A percentile compares a stretch with the other conserved stretches of the same genome.
Evolutionary conservation across 495 filamentous ascomycete species (phyloP).

Genomic region (Acidomyces sp.): DNA sequence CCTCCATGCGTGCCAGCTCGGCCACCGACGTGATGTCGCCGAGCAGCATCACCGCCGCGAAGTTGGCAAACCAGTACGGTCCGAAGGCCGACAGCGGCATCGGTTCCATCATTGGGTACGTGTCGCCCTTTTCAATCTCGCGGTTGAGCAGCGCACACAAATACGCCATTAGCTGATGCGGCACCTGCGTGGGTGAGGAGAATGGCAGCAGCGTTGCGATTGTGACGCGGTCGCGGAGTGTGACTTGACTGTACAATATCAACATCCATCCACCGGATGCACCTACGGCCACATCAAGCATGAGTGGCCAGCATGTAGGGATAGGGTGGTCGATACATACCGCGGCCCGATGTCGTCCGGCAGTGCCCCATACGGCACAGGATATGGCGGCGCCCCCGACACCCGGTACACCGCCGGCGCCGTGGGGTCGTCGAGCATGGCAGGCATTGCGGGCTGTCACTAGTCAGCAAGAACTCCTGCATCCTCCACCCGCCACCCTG

Average conservation of each 20-base stretch:
- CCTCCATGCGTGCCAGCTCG: constrained; percentile 43
- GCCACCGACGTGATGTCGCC: constrained; percentile 60
- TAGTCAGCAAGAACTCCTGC: too few species aligned
- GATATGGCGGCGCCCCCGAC: constrained; percentile 50
- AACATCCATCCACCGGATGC: too few species aligned
- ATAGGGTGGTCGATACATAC: too few species aligned
- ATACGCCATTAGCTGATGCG: constrained; percentile 60
- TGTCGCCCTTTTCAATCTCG: constrained; percentile 92
- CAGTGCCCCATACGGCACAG: constrained; percentile 47
- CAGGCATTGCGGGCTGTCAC: constrained; percentile 66
- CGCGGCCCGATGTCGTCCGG: constrained; percentile 60
- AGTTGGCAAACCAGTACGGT: constrained; percentile 91
- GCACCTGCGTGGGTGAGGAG: constrained; percentile 58
- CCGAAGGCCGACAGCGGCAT: constrained; percentile 66
- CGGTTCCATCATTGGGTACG: constrained; percentile 77
- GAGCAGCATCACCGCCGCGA: constrained; percentile 84
- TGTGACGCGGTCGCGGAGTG: constrained; percentile 76
- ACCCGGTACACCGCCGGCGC: constrained; percentile 47
- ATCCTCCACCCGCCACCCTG: too few species aligned
- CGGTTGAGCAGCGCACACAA: constrained; percentile 78
- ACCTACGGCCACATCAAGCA: too few species aligned
- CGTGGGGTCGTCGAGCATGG: constrained; percentile 69
- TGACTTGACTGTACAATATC: too few species aligned
- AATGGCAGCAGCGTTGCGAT: constrained; percentile 86
- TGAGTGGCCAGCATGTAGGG: too few species aligned